Evolutionary conservation across 1,139 yeast species (phyloP).

Genomic region (Sugiyamaella pinicola): DNA sequence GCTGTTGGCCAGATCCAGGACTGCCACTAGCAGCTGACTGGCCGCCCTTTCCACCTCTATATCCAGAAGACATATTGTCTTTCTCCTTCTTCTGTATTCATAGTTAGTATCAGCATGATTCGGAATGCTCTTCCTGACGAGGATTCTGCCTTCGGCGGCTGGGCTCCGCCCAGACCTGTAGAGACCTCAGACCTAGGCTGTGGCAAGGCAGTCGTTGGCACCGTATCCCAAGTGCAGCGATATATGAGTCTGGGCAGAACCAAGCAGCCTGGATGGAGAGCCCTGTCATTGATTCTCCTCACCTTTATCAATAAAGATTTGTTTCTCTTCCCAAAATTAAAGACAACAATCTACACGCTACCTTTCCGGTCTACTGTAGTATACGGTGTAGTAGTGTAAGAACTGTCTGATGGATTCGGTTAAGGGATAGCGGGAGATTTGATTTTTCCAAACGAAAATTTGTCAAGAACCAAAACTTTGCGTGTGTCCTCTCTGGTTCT

Average conservation of each 20-base stretch:
- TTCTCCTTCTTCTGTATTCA: not conserved
- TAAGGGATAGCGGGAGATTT: conserved; percentile 5
- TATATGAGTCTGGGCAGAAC: too few relatives aligned
- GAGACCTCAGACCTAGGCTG: too few relatives aligned
- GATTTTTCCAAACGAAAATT: conserved; percentile 7
- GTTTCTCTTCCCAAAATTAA: conserved; percentile 7
- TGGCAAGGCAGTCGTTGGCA: too few relatives aligned
- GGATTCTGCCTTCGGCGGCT: too few relatives aligned
- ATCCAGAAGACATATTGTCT: conserved; percentile 14
- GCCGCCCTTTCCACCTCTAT: conserved; percentile 13
- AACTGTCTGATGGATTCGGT: conserved; percentile 6
- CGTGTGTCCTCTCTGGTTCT: conserved; percentile 10
- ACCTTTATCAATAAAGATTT: not conserved
- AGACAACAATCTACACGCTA: conserved; percentile 7
- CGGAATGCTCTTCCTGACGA: too few relatives aligned
- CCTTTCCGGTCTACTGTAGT: not conserved
- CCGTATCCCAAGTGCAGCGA: too few relatives aligned
- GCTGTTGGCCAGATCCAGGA: conserved; percentile 12
- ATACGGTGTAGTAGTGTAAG: conserved; percentile 10
- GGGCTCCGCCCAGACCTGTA: too few relatives aligned
- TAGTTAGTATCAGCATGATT: not conserved
- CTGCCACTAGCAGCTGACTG: conserved; percentile 1
- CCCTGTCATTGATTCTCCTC: not conserved
- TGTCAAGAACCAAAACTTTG: conserved; percentile 6
- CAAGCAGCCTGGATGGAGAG: too few relatives aligned